A percentile compares a stretch with the other conserved stretches of the same genome.
These are phyloP conservation scores for Ogataea nitratoaversa DNA, from an alignment of 805 yeast genomes.

Conservation along the genomic window DNA sequence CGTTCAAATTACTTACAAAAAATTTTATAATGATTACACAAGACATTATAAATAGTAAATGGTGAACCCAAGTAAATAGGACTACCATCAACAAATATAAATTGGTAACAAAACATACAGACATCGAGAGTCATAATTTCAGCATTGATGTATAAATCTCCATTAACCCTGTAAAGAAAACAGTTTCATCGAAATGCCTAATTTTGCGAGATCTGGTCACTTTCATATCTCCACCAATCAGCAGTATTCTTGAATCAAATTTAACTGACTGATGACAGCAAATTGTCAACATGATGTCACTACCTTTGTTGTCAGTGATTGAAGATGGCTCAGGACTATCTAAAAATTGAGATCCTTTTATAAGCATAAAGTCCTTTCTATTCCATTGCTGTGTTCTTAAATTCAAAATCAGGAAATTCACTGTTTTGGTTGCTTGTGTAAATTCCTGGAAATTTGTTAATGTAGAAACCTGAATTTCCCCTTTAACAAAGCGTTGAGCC, in stretches of 20 bases:
- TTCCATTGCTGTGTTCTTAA: slow-evolving; percentile 21
- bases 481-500: not conserved
- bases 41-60: too few species aligned
- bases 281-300: too few species aligned
- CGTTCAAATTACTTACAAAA: too few species aligned
- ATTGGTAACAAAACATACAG: not conserved
- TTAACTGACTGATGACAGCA: slow-evolving; percentile 11
- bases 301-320: too few species aligned
- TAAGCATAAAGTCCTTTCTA: slow-evolving; percentile 8
- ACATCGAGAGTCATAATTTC: slow-evolving; percentile 10
- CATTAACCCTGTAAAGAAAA: slow-evolving; percentile 11
- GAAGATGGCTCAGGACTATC: too few species aligned
- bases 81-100: too few species aligned
- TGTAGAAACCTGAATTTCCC: not conserved
- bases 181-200: slow-evolving; percentile 2
- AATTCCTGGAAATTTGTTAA: not conserved
- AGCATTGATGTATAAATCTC: slow-evolving; percentile 19
- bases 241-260: slow-evolving; percentile 19
- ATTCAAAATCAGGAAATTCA: slow-evolving; percentile 15
- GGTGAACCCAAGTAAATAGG: too few species aligned
- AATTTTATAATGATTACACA: too few species aligned
- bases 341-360: not conserved
- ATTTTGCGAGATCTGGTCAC: too few species aligned
- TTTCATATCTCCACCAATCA: slow-evolving; percentile 21
- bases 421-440: not conserved